Evolutionary conservation across 2,329 filamentous ascomycete species (phyloP), one percentile per base, ranked within the genome.

Genomic region (Purpureocillium takamizusanense): DNA sequence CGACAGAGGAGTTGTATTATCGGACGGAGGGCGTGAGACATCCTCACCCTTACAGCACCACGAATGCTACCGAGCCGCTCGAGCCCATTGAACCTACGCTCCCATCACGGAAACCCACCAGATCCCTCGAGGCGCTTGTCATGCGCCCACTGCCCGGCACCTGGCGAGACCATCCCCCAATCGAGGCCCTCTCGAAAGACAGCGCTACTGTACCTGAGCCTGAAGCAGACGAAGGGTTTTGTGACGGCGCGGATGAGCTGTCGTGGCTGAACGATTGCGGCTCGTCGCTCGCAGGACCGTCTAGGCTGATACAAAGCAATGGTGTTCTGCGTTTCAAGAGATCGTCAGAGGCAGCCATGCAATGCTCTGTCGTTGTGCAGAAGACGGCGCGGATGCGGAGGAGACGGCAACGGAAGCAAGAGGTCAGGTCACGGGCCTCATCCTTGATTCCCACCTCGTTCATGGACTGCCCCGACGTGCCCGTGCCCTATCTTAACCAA

Each of bases 301-400:
- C 40, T 9, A 31, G 30, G 12, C 27, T 36, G 17, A 31, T 39
- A n/a, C 37, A 37, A 9, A 33, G 31, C 29, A 40, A 37, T 17
- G 35, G 40, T n/a, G 29, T 37, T 7, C 28, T 46, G 28, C 25
- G 23, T 11, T 46, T 42, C 16, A 34, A 32, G 17, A 37, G 41
- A 10, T 42, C 45, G 15, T 37, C 40, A 8, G 42, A 47, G 31
- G 37, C 40, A 25, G 44, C 46, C 13, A 34, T 46, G 18, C 35
- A 43, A 5, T 44, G 46, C 29, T 37, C 42, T 7, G 33, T 32
- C 13, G 28, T 47, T n/a, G 42, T 47, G 4, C 38, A 41, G 15
- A 45, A 42, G 33, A 29, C 18, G 7, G 39, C 40, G 10, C 38
- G 42, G 7, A 44, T 48, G 41, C 39, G 42, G 25, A 40, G 41